Percentiles rank a stretch among this genome's conserved stretches.
phyloP scores from a whole-genome alignment of 768 basidiomycete species.

The Hericium coralloides region DNA sequence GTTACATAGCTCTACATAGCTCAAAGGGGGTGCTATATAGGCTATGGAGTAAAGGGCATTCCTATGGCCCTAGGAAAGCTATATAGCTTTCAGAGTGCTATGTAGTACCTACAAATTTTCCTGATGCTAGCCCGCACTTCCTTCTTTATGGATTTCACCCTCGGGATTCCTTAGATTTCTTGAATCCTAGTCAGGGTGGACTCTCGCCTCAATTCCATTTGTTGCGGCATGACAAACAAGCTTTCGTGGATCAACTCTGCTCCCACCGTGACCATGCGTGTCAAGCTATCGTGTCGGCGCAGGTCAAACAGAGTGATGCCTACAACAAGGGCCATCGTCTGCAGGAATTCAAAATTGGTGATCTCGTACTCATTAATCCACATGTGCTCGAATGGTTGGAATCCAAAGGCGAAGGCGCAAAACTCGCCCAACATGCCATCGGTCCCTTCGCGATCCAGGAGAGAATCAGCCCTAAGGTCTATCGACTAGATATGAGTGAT shows the following conservation, averaged over 20 bases:
- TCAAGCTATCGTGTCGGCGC: slow-evolving; percentile 10
- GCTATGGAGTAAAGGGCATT: too few relatives aligned
- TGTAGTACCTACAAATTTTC: too few relatives aligned
- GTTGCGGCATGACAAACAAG: neutral
- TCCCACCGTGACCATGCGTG: slow-evolving; percentile 4
- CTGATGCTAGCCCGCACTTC: slow-evolving; percentile 13
- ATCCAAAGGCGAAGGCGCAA: slow-evolving; percentile 16
- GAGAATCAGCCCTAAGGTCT: slow-evolving; percentile 16
- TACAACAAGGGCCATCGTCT: slow-evolving; percentile 13
- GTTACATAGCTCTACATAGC: too few relatives aligned
- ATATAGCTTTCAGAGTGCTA: too few relatives aligned
- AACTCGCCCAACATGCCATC: slow-evolving; percentile 9
- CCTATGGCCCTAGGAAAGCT: too few relatives aligned
- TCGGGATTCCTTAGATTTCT: neutral
- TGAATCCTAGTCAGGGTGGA: neutral
- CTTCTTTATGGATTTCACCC: slow-evolving; percentile 15
- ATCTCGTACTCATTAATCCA: slow-evolving; percentile 15
- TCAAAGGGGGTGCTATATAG: too few relatives aligned
- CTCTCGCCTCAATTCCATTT: neutral
- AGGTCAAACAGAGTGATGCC: slow-evolving; percentile 4
- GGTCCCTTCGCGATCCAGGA: slow-evolving; percentile 19
- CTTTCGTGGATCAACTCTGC: neutral
- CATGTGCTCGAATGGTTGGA: slow-evolving; percentile 13
- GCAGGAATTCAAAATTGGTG: slow-evolving; percentile 16
- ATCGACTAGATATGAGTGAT: slow-evolving; percentile 11